These are phyloP conservation scores for Carex cristatella DNA, from an alignment of 176 grass and related monocot species.

Conservation along the genomic window DNA sequence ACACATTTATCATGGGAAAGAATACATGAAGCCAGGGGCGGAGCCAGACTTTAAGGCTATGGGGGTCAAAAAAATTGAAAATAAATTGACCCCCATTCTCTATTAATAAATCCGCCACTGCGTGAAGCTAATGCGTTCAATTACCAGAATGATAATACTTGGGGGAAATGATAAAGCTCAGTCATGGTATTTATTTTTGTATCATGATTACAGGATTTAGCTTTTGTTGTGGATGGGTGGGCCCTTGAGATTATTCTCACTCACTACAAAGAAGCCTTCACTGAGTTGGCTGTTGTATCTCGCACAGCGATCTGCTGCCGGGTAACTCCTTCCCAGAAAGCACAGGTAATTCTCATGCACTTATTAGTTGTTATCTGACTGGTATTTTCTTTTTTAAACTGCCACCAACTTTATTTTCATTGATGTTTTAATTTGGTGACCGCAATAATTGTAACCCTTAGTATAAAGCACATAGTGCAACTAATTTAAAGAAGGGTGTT, in stretches of 20 bases:
- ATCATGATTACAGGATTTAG: slow-evolving; percentile 61
- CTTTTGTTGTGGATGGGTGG: slow-evolving; percentile 99
- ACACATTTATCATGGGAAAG: neutral
- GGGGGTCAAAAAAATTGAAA: too few species aligned
- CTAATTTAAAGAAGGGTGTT: neutral
- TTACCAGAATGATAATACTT: neutral
- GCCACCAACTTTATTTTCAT: neutral
- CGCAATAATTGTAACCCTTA: neutral
- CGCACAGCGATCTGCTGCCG: slow-evolving; percentile 94
- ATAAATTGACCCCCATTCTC: too few species aligned
- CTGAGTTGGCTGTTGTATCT: slow-evolving; percentile 74
- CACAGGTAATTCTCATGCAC: slow-evolving; percentile 47
- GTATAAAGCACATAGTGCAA: neutral
- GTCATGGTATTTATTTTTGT: neutral
- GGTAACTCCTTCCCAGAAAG: slow-evolving; percentile 98
- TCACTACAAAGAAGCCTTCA: slow-evolving; percentile 65
- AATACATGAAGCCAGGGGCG: neutral
- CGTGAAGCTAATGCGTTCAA: neutral
- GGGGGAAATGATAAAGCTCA: neutral
- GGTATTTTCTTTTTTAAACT: neutral
- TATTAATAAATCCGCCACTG: too few species aligned
- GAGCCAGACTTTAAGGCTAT: too few species aligned
- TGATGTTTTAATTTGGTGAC: neutral
- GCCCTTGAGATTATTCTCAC: slow-evolving; percentile 91
- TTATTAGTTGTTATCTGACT: neutral